Evolutionary conservation across 164 flowering plant genomes (phyloP).

Genomic region (Magnolia kwangsiensis): DNA sequence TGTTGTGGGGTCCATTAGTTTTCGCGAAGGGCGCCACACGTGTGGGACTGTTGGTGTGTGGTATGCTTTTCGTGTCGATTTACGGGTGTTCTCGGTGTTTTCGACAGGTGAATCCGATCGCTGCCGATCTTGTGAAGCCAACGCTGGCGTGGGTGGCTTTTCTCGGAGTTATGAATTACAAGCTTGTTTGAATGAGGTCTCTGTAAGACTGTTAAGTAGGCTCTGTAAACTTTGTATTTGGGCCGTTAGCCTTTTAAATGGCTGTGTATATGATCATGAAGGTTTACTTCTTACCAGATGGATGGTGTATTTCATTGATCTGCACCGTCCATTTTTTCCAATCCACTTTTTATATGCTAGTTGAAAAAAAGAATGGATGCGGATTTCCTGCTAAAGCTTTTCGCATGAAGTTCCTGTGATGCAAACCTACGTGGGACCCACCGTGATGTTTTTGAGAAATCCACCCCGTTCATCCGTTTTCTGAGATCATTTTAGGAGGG

Average conservation of each 20-base stretch:
- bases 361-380: too few relatives aligned
- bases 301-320: too few relatives aligned
- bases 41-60: conserved; percentile 42
- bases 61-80: conserved; percentile 37
- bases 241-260: not conserved
- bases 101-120: conserved; percentile 49
- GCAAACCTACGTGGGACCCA: too few relatives aligned
- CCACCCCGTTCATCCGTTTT: too few relatives aligned
- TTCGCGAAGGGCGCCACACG: conserved; percentile 36
- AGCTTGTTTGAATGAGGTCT: conserved; percentile 11
- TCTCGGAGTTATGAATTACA: conserved; percentile 42
- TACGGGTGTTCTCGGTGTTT: conserved; percentile 40
- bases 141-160: conserved; percentile 58
- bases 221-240: not conserved
- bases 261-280: too few relatives aligned
- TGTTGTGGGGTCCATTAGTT: conserved; percentile 63
- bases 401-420: too few relatives aligned
- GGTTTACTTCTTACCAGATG: too few relatives aligned
- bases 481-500: too few relatives aligned
- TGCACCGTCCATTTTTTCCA: too few relatives aligned
- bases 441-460: too few relatives aligned
- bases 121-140: conserved; percentile 62
- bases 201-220: not conserved
- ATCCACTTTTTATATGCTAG: too few relatives aligned
- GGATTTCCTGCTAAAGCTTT: too few relatives aligned